These are phyloP conservation scores for Acorus calamus DNA, from an alignment of 106 monocot genomes.

Conservation along the genomic window DNA sequence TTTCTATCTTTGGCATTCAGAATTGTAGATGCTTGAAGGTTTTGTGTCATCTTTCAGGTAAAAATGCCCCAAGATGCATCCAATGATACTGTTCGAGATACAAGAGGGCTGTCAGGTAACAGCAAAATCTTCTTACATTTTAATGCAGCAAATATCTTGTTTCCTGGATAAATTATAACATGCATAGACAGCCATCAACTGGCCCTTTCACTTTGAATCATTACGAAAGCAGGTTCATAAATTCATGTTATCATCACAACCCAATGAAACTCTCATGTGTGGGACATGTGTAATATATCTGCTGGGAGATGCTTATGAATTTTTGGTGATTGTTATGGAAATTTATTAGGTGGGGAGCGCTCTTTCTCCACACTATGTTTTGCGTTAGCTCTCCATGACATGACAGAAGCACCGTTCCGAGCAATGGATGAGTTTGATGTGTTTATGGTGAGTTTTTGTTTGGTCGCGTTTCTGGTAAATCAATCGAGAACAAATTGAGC, in stretches of 20 bases:
- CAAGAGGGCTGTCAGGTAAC: constrained; percentile 96
- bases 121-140: background rate
- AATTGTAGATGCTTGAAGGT: background rate
- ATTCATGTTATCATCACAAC: too few species aligned
- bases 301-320: background rate
- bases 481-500: too few species aligned
- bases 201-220: too few species aligned
- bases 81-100: constrained; percentile 67
- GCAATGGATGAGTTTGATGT: constrained; percentile 99
- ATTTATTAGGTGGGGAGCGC: constrained; percentile 68
- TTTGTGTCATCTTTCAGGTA: constrained; percentile 29
- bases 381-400: constrained; percentile 88
- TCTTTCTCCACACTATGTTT: constrained; percentile 97
- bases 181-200: too few species aligned
- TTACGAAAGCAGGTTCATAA: too few species aligned
- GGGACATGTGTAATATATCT: too few species aligned
- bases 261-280: too few species aligned
- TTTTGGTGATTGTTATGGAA: background rate
- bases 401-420: constrained; percentile 95
- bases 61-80: constrained; percentile 97
- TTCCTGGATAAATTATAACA: too few species aligned
- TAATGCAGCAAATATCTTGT: too few species aligned
- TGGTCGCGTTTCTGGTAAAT: background rate
- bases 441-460: constrained; percentile 64
- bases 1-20: background rate